Evolutionary conservation across 2,329 filamentous ascomycete genomes (phyloP), one percentile per base, ranked within the genome.

Genomic region (Nemania sp.): DNA sequence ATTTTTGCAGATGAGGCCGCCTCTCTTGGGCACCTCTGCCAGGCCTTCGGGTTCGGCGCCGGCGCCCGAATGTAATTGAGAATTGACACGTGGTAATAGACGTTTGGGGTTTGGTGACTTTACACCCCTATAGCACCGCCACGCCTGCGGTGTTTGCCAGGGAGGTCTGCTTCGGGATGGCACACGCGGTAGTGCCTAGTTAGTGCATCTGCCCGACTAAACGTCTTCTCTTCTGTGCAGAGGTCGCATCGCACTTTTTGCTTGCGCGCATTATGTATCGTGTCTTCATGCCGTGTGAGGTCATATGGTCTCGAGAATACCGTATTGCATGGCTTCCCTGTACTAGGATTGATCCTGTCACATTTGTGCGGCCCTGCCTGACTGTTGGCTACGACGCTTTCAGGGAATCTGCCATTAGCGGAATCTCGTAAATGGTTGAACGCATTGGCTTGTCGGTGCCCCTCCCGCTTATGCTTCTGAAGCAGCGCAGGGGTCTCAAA

Each of bases 241-340:
- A 96, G 76, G 59, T 92, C 86, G 73, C 94, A 99, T 39, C 91
- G 86, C 6, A 97, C 91, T 77, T 97, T 97, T 71, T 92, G 86
- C 79, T 97, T 97, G 65, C 90, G 86, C 1, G 86, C 87, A 65
- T 97, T 97, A 80, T 97, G 94, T 61, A 97, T 97, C 0, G 94
- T 97, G 62, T 97, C 93, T 71, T 99, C 94, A 69, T 99, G 94
- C 19, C 94, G 82, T 0, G 94, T 99, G 47, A 99, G 80, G 72
- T 99, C 94, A 77, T 99, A 99, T 1, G 94, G 94, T 17, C 94
- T 81, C 1, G 93, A 97, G 73, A 99, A 97, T 49, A 96, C 80
- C 0, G 91, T 95, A 70, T 90, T 93, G 80, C 94, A 97, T 0
- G 91, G 88, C 75, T 97, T 97, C 60, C 91, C 90, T 0, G 94